Base-by-base conservation (phyloP, 1,284 basidiomycete genomes). In the Coniophora puteana region DNA sequence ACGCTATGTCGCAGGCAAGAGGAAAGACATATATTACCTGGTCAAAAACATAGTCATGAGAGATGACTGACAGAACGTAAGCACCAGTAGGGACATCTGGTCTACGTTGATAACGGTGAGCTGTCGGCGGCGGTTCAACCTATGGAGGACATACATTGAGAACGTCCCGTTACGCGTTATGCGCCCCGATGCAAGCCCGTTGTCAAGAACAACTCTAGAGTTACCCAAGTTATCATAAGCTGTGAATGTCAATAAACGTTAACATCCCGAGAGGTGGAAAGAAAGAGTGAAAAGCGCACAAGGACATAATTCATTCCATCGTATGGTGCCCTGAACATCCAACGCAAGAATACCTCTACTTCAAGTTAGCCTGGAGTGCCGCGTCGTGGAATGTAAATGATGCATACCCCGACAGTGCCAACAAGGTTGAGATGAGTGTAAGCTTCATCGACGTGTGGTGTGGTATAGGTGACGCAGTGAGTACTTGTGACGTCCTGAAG, bases 41-140 rank as follows among this genome's bases (percentile, higher is more conserved):
- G 50, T 89, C 84, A 51, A 89, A 89, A 8, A 58, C 51, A 55
- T 79, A 66, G 54, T 87, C 78, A 55, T 78, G 83, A 2, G 83
- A 67, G 22, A 74, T 45, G 6, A 88, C 76, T 4, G 80, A 81
- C 25, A 89, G 68, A 18, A 86, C 54, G 51, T 89, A 85, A 11
- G 73, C 78, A 27, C 86, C 86, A 11, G 66, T 57, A 21, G 72
- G 68, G 31, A 88, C 80, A 50, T 78, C 71, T 35, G 75, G 72
- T 62, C 86, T 88, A 36, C 40, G 33, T 27, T 27, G 38, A 48
- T 41, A 36, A 38, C 40, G 38, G 53, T 49, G 36, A 49, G 44
- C 27, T 25, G 38, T 37, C 34, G 30, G 24, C 30, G 38, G 35
- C 22, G 40, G 16, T 17, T 24, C 36, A 7, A 41, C 24, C 26